These are phyloP conservation scores for Bacidia rubella DNA, from an alignment of 495 filamentous ascomycete species.

Conservation along the genomic window DNA sequence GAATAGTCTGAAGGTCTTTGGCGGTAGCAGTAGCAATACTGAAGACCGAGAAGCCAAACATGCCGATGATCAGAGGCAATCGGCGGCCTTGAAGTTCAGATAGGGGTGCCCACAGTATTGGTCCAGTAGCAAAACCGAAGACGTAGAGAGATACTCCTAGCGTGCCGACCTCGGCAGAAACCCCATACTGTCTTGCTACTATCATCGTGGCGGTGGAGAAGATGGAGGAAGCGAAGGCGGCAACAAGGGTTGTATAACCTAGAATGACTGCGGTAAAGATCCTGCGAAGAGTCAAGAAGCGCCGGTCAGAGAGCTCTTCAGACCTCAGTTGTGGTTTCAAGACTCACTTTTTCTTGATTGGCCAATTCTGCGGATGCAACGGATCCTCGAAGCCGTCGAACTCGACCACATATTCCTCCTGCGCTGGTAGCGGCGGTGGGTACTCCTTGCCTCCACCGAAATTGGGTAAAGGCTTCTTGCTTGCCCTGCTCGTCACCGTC, in stretches of 20 bases:
- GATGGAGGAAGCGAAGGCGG: slow-evolving; percentile 51
- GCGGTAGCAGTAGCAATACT: slow-evolving; percentile 53
- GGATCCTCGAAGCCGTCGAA: slow-evolving; percentile 72
- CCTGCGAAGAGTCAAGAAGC: slow-evolving; percentile 15
- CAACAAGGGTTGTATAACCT: slow-evolving; percentile 61
- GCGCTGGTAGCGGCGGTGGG: slow-evolving; percentile 55
- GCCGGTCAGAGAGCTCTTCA: background rate
- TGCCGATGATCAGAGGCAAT: slow-evolving; percentile 53
- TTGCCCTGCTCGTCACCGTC: slow-evolving; percentile 34
- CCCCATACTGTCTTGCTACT: slow-evolving; percentile 36
- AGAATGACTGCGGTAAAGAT: slow-evolving; percentile 56
- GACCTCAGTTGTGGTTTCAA: no score
- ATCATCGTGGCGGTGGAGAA: slow-evolving; percentile 40
- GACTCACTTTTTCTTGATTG: slow-evolving; percentile 57
- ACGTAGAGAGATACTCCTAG: slow-evolving; percentile 48
- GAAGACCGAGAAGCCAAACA: slow-evolving; percentile 73
- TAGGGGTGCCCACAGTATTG: slow-evolving; percentile 50
- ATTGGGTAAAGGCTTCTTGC: slow-evolving; percentile 41
- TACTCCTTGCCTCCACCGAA: slow-evolving; percentile 67
- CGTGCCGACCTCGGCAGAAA: slow-evolving; percentile 40
- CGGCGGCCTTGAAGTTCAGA: slow-evolving; percentile 47
- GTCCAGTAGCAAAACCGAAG: slow-evolving; percentile 47
- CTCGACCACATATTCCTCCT: slow-evolving; percentile 79
- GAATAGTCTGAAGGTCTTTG: slow-evolving; percentile 71
- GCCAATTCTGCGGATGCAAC: slow-evolving; percentile 75